phyloP scores from a whole-genome alignment of 2,329 filamentous ascomycete species.

The Laburnicola sp. region DNA sequence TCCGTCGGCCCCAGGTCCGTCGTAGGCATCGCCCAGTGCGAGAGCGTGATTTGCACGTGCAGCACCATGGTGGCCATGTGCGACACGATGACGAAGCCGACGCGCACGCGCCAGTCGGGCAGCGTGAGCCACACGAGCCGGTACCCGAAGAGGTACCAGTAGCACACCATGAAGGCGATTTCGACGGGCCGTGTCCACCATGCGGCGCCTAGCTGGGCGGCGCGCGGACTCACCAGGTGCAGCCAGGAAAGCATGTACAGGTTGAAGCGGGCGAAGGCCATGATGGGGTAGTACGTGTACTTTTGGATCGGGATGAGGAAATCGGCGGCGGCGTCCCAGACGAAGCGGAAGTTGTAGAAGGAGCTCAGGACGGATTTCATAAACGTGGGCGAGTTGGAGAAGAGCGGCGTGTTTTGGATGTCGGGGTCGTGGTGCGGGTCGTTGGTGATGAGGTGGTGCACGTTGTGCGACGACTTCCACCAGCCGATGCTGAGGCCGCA shows the following conservation, averaged over 20 bases:
- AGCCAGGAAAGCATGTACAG: conserved; percentile 81
- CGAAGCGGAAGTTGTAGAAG: conserved; percentile 81
- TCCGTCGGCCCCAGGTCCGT: conserved; percentile 80
- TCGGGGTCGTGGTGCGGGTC: conserved; percentile 54
- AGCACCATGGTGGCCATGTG: conserved; percentile 80
- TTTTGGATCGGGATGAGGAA: conserved; percentile 73
- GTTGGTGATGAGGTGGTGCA: conserved; percentile 69
- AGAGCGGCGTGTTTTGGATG: conserved; percentile 72
- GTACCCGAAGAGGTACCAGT: conserved; percentile 88
- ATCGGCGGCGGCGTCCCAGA: conserved; percentile 74
- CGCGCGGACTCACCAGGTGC: conserved; percentile 70
- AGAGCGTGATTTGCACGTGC: conserved; percentile 88
- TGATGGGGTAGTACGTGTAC: conserved; percentile 80
- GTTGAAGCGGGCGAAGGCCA: conserved; percentile 83
- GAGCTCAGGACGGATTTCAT: conserved; percentile 73
- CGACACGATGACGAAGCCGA: conserved; percentile 76
- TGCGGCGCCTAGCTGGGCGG: conserved; percentile 73
- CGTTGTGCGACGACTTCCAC: conserved; percentile 72
- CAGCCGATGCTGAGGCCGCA: conserved; percentile 68
- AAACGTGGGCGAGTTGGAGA: conserved; percentile 82
- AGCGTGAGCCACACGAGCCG: conserved; percentile 73
- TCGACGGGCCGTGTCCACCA: conserved; percentile 87
- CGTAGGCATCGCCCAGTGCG: conserved; percentile 92
- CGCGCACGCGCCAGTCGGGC: conserved; percentile 68
- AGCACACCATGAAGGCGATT: conserved; percentile 72